These are phyloP conservation scores for Prunus padus DNA, from an alignment of 306 rosid species.

Conservation along the genomic window DNA sequence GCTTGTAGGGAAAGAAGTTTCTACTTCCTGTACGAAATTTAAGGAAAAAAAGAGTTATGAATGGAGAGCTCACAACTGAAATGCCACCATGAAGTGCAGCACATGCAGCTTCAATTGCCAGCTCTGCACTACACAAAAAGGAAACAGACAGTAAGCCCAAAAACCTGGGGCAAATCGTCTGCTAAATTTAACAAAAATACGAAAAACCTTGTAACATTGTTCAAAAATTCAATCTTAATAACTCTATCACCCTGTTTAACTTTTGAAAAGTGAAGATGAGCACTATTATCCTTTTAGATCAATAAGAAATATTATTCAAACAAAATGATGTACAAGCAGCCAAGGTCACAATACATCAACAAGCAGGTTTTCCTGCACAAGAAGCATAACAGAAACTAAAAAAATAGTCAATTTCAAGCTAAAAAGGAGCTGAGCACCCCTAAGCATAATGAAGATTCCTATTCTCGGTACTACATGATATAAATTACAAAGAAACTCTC, in stretches of 20 bases:
- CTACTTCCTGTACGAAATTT: not conserved
- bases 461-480: not conserved
- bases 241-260: not conserved
- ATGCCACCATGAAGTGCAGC: conserved; percentile 85
- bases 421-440: not conserved
- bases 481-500: not conserved
- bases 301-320: not conserved
- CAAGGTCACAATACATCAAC: not conserved
- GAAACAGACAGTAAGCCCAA: conserved; percentile 24
- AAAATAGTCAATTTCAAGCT: not conserved
- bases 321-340: not conserved
- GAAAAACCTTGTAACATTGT: not conserved
- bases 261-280: not conserved
- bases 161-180: not conserved
- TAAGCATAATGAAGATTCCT: not conserved
- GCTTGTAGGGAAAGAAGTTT: not conserved
- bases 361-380: not conserved
- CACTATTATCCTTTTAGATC: not conserved
- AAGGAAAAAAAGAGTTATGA: no score
- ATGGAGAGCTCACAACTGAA: conserved; percentile 66
- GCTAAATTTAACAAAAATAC: not conserved
- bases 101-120: conserved; percentile 78
- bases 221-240: not conserved
- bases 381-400: not conserved
- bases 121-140: conserved; percentile 57